These are phyloP conservation scores for Penicillium mononematosum DNA, from an alignment of 495 filamentous ascomycete genomes.

Conservation along the genomic window DNA sequence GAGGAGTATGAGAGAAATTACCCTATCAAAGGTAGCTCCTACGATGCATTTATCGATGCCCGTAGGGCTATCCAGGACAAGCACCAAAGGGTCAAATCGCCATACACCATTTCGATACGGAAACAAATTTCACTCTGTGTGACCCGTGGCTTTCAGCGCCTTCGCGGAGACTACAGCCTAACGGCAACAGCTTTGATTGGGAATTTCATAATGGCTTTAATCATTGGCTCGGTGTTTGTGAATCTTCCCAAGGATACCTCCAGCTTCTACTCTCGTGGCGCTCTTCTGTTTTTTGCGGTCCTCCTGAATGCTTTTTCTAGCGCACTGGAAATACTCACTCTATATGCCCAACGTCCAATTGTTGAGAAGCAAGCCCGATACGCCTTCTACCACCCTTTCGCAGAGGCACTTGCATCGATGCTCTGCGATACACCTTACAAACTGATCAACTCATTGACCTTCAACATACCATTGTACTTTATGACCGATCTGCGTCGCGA, in stretches of 20 bases:
- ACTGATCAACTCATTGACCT: slow-evolving; percentile 40
- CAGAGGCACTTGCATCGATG: slow-evolving; percentile 55
- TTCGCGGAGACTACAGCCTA: slow-evolving; percentile 23
- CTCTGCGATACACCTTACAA: slow-evolving; percentile 56
- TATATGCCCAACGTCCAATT: slow-evolving; percentile 55
- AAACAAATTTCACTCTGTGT: not conserved
- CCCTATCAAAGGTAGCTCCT: slow-evolving; percentile 22
- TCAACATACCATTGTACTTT: slow-evolving; percentile 56
- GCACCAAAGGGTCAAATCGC: not conserved
- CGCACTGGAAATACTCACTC: slow-evolving; percentile 54
- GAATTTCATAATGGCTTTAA: slow-evolving; percentile 69
- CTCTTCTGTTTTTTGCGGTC: slow-evolving; percentile 82
- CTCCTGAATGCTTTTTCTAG: slow-evolving; percentile 54
- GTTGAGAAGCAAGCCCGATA: slow-evolving; percentile 59
- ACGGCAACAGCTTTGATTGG: slow-evolving; percentile 65
- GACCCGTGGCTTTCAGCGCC: not conserved
- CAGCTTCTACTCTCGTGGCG: slow-evolving; percentile 49
- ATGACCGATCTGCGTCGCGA: slow-evolving; percentile 47
- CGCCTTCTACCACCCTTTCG: slow-evolving; percentile 59
- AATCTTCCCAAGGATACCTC: slow-evolving; percentile 36
- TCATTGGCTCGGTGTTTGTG: slow-evolving; percentile 82
- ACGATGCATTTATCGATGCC: slow-evolving; percentile 45
- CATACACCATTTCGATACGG: not conserved
- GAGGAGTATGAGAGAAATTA: slow-evolving; percentile 32
- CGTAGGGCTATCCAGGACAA: slow-evolving; percentile 22